Evolutionary conservation across 73 alveolate species (phyloP).

Genomic region (Paramecium pentaurelia): DNA sequence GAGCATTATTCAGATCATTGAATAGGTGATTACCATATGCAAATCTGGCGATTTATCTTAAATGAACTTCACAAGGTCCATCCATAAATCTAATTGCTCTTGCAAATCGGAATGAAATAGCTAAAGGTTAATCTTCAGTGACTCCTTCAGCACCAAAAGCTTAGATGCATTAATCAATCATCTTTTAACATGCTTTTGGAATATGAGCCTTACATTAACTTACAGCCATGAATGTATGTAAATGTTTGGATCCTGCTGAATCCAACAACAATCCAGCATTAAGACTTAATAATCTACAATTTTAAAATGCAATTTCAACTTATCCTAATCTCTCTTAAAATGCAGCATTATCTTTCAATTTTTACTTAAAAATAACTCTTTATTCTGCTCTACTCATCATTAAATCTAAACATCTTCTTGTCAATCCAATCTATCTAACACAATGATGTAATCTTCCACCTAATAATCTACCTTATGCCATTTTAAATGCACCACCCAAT

Average conservation of each 20-base stretch:
- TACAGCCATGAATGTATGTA: background rate
- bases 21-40: constrained; percentile 21
- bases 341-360: constrained; percentile 25
- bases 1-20: background rate
- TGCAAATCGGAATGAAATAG: constrained; percentile 58
- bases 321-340: constrained; percentile 15
- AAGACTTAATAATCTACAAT: constrained; percentile 24
- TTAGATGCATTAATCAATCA: constrained; percentile 44
- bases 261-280: constrained; percentile 50
- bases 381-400: constrained; percentile 47
- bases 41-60: constrained; percentile 61
- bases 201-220: constrained; percentile 22
- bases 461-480: constrained; percentile 72
- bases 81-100: constrained; percentile 66
- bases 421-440: constrained; percentile 66
- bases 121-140: constrained; percentile 42
- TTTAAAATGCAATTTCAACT: background rate
- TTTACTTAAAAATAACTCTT: constrained; percentile 5
- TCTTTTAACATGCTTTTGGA: constrained; percentile 37
- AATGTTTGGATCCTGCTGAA: constrained; percentile 36
- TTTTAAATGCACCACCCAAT: constrained; percentile 75
- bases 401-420: constrained; percentile 57
- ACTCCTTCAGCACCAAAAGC: constrained; percentile 63
- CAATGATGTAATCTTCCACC: constrained; percentile 76
- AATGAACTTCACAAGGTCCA: constrained; percentile 73